Conservation (phyloP, 1,139 yeast genomes). For the Geotrichum europaeum region DNA sequence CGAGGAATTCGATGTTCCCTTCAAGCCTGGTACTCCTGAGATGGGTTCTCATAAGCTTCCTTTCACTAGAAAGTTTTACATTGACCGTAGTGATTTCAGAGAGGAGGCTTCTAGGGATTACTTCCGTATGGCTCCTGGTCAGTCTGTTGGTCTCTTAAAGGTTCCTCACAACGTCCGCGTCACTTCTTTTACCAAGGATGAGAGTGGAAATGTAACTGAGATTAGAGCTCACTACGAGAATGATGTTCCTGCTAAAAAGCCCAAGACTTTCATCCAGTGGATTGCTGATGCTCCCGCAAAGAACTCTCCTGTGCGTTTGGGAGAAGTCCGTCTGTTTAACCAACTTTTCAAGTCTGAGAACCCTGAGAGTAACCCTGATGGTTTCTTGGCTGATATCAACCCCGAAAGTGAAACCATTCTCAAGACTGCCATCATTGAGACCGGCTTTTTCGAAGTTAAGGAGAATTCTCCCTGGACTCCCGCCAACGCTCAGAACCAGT, state of each 20-base stretch:
- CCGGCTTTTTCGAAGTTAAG: conserved; percentile 64
- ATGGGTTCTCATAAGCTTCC: conserved; percentile 74
- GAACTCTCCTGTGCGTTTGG: conserved; percentile 55
- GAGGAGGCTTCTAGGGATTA: conserved; percentile 57
- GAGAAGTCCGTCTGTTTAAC: conserved; percentile 81
- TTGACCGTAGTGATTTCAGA: conserved; percentile 82
- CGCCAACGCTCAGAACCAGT: conserved; percentile 21
- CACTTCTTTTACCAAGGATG: conserved; percentile 59
- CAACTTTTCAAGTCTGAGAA: conserved; percentile 87
- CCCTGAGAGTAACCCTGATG: conserved; percentile 83
- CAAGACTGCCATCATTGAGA: conserved; percentile 67
- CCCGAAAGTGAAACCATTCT: conserved; percentile 67
- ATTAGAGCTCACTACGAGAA: conserved; percentile 79
- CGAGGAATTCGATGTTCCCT: conserved; percentile 72
- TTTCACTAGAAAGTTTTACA: conserved; percentile 69
- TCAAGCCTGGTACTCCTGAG: conserved; percentile 73
- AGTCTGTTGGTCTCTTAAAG: conserved; percentile 91
- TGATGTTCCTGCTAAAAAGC: conserved; percentile 57
- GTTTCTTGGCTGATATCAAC: conserved; percentile 57
- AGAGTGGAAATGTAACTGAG: conserved; percentile 55
- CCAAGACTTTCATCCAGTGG: conserved; percentile 97
- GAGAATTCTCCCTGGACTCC: conserved; percentile 72
- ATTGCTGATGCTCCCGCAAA: conserved; percentile 63
- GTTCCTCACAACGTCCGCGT: conserved; percentile 82
- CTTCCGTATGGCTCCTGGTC: conserved; percentile 89